Evolutionary conservation across 2,329 filamentous ascomycete species (phyloP).

Genomic region (Venturia aucupariae): DNA sequence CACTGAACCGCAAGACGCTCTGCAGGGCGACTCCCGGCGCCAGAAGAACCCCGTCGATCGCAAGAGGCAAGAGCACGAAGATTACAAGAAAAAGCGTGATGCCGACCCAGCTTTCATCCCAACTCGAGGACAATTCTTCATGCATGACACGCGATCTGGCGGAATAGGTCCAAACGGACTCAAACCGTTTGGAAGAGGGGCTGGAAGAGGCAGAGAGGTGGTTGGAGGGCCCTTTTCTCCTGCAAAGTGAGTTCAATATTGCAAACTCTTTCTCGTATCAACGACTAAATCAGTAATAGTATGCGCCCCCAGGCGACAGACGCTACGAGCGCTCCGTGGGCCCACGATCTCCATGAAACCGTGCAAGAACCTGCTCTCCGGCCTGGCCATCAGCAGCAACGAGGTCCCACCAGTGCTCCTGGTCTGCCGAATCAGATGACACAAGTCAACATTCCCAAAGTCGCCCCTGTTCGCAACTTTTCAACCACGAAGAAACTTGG

Average conservation of each 20-base stretch:
- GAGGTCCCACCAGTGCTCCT: slow-evolving; percentile 31
- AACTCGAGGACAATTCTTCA: slow-evolving; percentile 89
- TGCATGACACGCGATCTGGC: slow-evolving; percentile 83
- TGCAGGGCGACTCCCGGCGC: not conserved
- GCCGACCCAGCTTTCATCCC: slow-evolving; percentile 89
- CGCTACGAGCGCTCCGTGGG: slow-evolving; percentile 67
- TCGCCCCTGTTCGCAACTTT: slow-evolving; percentile 38
- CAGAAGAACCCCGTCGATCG: slow-evolving; percentile 57
- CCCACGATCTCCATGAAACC: slow-evolving; percentile 86
- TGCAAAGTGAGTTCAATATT: slow-evolving; percentile 46
- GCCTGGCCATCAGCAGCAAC: slow-evolving; percentile 21
- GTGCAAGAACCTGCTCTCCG: slow-evolving; percentile 34
- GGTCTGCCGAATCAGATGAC: not conserved
- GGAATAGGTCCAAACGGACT: slow-evolving; percentile 72
- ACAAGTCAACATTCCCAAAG: not conserved
- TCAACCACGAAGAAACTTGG: slow-evolving; percentile 78
- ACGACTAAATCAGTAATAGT: slow-evolving; percentile 28
- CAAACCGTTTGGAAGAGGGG: slow-evolving; percentile 56
- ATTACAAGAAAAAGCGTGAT: slow-evolving; percentile 80
- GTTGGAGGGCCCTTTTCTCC: slow-evolving; percentile 47
- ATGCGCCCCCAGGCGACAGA: slow-evolving; percentile 34
- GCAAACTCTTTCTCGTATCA: not conserved
- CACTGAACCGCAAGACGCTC: slow-evolving; percentile 26
- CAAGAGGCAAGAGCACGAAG: slow-evolving; percentile 77
- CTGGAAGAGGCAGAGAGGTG: slow-evolving; percentile 46